These are phyloP conservation scores for Auriculariales sp. DNA, from an alignment of 768 basidiomycete species.

Conservation along the genomic window DNA sequence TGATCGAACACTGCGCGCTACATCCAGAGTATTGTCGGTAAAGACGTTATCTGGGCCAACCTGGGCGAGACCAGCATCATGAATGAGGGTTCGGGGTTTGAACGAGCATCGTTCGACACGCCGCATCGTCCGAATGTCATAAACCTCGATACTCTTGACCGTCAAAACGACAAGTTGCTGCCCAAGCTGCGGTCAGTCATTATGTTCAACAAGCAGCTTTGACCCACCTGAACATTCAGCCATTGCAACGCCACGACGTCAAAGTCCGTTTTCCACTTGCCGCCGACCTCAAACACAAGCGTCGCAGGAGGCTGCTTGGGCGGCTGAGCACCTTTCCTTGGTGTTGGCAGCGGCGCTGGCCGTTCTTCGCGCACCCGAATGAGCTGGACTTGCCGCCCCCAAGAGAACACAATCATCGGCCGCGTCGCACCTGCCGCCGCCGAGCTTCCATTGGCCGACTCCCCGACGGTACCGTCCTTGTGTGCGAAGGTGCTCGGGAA, in stretches of 20 bases:
- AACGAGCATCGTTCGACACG: constrained; percentile 50
- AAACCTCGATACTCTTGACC: constrained; percentile 42
- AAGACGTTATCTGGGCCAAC: constrained; percentile 20
- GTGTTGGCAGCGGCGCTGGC: constrained; percentile 24
- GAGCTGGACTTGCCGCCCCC: constrained; percentile 57
- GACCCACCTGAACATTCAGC: constrained; percentile 77
- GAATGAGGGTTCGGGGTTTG: constrained; percentile 33
- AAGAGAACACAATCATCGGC: constrained; percentile 72
- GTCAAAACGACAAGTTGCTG: constrained; percentile 65
- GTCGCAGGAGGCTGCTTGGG: constrained; percentile 46
- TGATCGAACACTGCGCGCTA: constrained; percentile 56
- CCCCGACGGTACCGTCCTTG: constrained; percentile 8
- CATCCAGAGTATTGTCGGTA: constrained; percentile 32
- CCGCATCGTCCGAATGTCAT: constrained; percentile 41
- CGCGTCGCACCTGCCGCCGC: constrained; percentile 16
- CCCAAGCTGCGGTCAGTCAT: not conserved
- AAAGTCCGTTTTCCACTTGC: constrained; percentile 44
- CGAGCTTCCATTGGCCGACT: constrained; percentile 13
- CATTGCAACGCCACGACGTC: constrained; percentile 68
- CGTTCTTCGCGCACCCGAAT: constrained; percentile 49
- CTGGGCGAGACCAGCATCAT: not conserved
- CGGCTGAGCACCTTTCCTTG: constrained; percentile 38
- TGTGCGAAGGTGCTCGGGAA: constrained; percentile 43
- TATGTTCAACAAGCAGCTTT: constrained; percentile 4
- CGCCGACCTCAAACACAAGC: constrained; percentile 46